phyloP scores from a whole-genome alignment of 73 alveolate genomes.

The Stentor roeselii region DNA sequence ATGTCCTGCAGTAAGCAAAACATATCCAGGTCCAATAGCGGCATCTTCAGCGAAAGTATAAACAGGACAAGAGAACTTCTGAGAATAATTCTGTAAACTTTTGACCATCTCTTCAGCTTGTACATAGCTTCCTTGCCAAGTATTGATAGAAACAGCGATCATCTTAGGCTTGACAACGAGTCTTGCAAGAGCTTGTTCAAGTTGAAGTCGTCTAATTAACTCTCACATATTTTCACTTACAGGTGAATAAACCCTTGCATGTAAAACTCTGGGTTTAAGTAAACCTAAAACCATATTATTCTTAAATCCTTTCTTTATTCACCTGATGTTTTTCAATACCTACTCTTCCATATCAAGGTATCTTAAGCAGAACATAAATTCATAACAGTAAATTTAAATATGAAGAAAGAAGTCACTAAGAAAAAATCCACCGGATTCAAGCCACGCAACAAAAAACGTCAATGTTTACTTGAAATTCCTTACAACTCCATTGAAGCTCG shows the following conservation, averaged over 20 bases:
- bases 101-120: slow-evolving; percentile 18
- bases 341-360: too few relatives aligned
- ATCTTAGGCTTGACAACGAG: too few relatives aligned
- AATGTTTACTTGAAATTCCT: not conserved
- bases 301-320: too few relatives aligned
- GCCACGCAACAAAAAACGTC: not conserved
- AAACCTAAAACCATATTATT: too few relatives aligned
- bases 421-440: not conserved
- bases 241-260: too few relatives aligned
- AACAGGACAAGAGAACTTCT: slow-evolving; percentile 8
- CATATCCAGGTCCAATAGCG: slow-evolving; percentile 28
- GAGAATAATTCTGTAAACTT: not conserved
- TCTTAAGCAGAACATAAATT: too few relatives aligned
- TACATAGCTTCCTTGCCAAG: slow-evolving; percentile 14
- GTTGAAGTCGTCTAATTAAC: too few relatives aligned
- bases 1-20: slow-evolving; percentile 1
- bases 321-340: too few relatives aligned
- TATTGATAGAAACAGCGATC: slow-evolving; percentile 29
- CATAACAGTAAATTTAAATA: slow-evolving; percentile 15
- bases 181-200: too few relatives aligned
- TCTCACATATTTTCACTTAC: too few relatives aligned
- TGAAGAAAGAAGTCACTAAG: slow-evolving; percentile 18
- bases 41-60: slow-evolving; percentile 28
- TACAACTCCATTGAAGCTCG: not conserved
- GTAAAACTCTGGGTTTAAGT: too few relatives aligned